Conservation (phyloP, 805 yeast species). For the Dipodascus albidus region DNA sequence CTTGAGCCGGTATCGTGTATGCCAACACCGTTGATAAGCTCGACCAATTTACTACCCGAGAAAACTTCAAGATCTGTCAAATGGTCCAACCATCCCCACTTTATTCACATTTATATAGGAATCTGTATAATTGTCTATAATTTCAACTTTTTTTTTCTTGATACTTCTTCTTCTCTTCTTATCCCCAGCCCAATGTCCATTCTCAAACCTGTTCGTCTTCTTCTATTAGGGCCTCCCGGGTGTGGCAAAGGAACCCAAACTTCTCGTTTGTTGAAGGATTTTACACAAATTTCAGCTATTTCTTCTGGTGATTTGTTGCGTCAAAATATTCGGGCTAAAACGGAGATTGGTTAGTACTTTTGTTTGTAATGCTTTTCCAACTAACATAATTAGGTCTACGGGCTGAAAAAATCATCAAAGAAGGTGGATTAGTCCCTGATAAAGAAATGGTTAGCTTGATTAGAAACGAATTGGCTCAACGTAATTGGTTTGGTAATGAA, state of each 20-base stretch:
- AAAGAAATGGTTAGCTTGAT: conserved; percentile 49
- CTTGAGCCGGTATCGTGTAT: too few species aligned
- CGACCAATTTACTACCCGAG: too few species aligned
- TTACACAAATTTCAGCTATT: conserved; percentile 44
- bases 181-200: background rate
- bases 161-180: background rate
- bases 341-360: conserved; percentile 43
- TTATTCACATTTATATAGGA: too few species aligned
- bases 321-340: conserved; percentile 42
- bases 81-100: too few species aligned
- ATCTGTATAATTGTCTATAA: too few species aligned
- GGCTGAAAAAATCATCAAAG: conserved; percentile 44
- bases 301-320: conserved; percentile 83
- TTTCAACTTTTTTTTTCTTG: background rate
- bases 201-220: conserved; percentile 33
- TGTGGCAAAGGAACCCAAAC: conserved; percentile 93
- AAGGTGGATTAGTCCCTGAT: conserved; percentile 71
- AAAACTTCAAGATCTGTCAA: too few species aligned
- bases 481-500: conserved; percentile 32
- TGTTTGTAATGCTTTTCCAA: too few species aligned
- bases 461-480: conserved; percentile 33
- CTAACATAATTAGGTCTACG: conserved; percentile 21
- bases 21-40: too few species aligned
- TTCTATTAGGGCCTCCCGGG: conserved; percentile 89
- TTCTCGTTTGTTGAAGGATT: conserved; percentile 42